Base-by-base conservation (phyloP, 768 basidiomycete genomes). In the Plicaturopsis crispa region DNA sequence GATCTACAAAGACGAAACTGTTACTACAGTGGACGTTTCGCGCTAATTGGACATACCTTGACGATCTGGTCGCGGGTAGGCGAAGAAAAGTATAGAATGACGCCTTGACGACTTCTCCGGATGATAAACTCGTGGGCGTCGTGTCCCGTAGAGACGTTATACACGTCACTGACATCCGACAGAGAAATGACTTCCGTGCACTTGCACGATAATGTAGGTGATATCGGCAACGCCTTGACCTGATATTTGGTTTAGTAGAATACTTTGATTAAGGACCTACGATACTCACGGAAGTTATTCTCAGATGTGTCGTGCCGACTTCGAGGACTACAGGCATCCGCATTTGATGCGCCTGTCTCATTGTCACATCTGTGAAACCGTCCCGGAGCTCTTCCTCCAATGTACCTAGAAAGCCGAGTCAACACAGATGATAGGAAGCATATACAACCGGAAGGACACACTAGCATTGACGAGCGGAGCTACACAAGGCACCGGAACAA, bases 121-220 rank as follows among this genome's bases (percentile, higher is more conserved):
- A 91, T 78, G 44, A 89, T 83, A 50, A 92, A 91, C 51, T 91
- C 85, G 39, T 80, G 53, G n/a, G 67, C 44, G 36, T 90, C 85
- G 12, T 78, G 73, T 5, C 84, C 84, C 12, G 80, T 84, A 2
- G 80, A 75, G 16, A 90, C 78, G 32, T 84, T 84, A 59, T 89
- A 85, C 1, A 88, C 75, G 48, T 96, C 91, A 59, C 87, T 88
- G 45, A 96, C 73, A 42, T 93, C 90, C 3, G 72, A 61, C 18
- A 92, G 60, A 5, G 77, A 72, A 38, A 93, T 79, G 38, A 94
- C 77, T 49, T 96, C 91, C 1, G 82, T 84, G 2, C 84, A 78
- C 60, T 78, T 78, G 60, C 85, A 84, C 7, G 78, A 70, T 35
- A 89, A 59, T 0, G 66, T 62, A 2, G 82, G 73, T 4, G 80